These are phyloP conservation scores for Oryza rufipogon DNA, from an alignment of 176 grass and related monocot genomes.

Conservation along the genomic window DNA sequence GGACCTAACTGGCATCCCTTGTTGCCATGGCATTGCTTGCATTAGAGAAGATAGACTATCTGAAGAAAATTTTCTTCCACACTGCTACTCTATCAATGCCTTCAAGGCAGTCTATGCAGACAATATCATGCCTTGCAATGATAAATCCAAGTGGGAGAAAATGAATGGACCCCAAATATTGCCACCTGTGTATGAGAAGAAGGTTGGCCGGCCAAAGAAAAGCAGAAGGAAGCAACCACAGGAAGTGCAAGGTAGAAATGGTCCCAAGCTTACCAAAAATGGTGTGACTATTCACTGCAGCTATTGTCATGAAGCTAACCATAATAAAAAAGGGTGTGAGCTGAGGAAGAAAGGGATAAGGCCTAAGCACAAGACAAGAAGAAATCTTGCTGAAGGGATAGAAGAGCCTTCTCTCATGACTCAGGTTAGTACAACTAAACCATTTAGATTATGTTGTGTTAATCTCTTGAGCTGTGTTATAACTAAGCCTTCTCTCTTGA, in stretches of 20 bases:
- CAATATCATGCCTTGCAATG: background rate
- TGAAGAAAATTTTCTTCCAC: background rate
- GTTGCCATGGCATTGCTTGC: background rate
- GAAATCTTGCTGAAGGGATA: no score
- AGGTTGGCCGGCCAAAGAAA: background rate
- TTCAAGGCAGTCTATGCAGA: background rate
- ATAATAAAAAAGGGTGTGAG: background rate
- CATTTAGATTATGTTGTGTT: no score
- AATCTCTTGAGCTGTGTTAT: no score
- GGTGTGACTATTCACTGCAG: background rate
- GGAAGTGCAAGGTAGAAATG: background rate
- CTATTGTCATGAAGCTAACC: background rate
- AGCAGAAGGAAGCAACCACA: background rate
- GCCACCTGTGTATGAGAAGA: background rate
- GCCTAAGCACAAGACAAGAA: no score
- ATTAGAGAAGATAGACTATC: background rate
- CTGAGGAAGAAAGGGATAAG: no score
- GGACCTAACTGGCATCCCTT: background rate
- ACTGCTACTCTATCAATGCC: background rate
- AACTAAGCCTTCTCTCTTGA: no score
- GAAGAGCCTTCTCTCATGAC: no score
- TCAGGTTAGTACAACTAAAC: no score
- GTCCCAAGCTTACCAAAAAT: background rate
- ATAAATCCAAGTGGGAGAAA: background rate
- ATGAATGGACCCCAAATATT: background rate